Conservation (phyloP, 768 basidiomycete species). For the Tulasnella sp. region DNA sequence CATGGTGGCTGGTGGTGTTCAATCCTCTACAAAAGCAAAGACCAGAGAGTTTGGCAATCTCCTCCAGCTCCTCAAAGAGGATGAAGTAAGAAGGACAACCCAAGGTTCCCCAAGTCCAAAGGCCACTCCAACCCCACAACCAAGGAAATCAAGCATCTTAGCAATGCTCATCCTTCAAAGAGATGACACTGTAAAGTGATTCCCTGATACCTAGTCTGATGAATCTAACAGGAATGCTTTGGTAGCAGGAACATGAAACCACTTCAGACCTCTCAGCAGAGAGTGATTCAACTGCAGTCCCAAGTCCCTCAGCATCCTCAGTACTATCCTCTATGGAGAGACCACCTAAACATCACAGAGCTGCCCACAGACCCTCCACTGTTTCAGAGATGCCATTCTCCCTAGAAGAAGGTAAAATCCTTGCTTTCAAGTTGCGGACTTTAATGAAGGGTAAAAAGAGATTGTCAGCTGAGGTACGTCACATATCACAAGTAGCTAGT, state of each 20-base stretch:
- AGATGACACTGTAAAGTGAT: neutral
- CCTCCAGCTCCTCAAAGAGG: too few species aligned
- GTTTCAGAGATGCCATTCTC: neutral
- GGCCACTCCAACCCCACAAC: neutral
- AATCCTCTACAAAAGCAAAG: too few species aligned
- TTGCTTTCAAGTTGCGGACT: neutral
- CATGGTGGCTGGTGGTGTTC: too few species aligned
- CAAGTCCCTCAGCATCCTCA: neutral
- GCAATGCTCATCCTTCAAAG: neutral
- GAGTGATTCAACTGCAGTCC: neutral
- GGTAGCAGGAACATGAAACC: neutral
- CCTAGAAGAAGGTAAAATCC: neutral
- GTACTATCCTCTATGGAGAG: neutral
- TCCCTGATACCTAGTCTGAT: neutral
- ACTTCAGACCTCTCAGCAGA: neutral
- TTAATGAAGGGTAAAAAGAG: neutral
- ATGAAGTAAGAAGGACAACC: too few species aligned
- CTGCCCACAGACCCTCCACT: neutral
- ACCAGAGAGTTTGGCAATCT: too few species aligned
- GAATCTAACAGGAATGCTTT: neutral
- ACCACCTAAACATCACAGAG: neutral
- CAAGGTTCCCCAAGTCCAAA: neutral
- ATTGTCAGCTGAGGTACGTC: neutral
- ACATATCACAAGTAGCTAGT: neutral
- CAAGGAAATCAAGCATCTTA: neutral